phyloP scores from a whole-genome alignment of 2,329 filamentous ascomycete species.

The Aspergillus sojae region DNA sequence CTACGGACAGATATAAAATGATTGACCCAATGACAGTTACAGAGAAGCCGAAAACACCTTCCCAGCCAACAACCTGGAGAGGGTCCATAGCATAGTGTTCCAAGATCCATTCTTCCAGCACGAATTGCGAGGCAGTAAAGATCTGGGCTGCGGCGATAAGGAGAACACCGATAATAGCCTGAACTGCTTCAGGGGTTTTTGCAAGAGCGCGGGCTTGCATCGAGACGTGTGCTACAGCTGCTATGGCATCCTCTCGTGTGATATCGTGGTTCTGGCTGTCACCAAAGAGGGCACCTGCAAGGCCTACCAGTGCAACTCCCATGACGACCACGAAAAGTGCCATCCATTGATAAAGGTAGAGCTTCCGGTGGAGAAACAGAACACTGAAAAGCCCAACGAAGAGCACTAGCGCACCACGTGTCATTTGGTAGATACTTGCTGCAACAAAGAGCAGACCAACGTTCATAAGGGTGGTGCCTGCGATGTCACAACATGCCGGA shows the following conservation, averaged over 20 bases:
- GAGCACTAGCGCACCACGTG: slow-evolving; percentile 86
- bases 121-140: slow-evolving; percentile 95
- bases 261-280: slow-evolving; percentile 50
- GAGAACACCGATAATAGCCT: slow-evolving; percentile 79
- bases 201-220: slow-evolving; percentile 47
- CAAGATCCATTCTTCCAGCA: slow-evolving; percentile 91
- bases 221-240: slow-evolving; percentile 41
- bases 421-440: slow-evolving; percentile 99
- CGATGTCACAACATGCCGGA: slow-evolving; percentile 90
- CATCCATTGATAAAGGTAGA: slow-evolving; percentile 90
- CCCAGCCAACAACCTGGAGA: slow-evolving; percentile 91
- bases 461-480: slow-evolving; percentile 96
- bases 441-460: slow-evolving; percentile 90
- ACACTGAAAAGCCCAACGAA: slow-evolving; percentile 97
- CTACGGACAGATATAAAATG: slow-evolving; percentile 75
- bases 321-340: slow-evolving; percentile 82
- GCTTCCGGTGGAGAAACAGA: slow-evolving; percentile 76
- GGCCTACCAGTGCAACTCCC: slow-evolving; percentile 85
- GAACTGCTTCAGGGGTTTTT: slow-evolving; percentile 59
- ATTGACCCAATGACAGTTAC: slow-evolving; percentile 80
- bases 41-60: slow-evolving; percentile 85
- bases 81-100: slow-evolving; percentile 79
- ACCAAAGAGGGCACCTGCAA: slow-evolving; percentile 81
- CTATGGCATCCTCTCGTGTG: slow-evolving; percentile 30
- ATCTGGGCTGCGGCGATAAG: slow-evolving; percentile 94